Evolutionary conservation across 2,329 filamentous ascomycete species (phyloP).

Genomic region (Bipolaris zeicola): DNA sequence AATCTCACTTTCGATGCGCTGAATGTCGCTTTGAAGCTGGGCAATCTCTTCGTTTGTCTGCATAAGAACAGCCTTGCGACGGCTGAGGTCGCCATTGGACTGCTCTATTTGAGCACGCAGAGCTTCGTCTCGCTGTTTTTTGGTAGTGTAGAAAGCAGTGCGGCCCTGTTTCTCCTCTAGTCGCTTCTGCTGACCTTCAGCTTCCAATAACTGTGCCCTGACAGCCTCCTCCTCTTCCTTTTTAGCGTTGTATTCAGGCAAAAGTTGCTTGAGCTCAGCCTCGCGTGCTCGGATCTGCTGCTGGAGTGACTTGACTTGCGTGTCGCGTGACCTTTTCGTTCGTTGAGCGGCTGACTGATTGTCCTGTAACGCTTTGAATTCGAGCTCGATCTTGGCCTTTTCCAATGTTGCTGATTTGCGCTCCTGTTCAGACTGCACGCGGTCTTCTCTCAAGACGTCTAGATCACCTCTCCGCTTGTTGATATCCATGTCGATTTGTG

Average conservation of each 20-base stretch:
- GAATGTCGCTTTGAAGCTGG: constrained; percentile 72
- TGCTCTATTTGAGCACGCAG: constrained; percentile 81
- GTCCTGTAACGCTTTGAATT: constrained; percentile 80
- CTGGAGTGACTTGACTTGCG: constrained; percentile 74
- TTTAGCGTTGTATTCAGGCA: constrained; percentile 75
- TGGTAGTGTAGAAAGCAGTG: constrained; percentile 84
- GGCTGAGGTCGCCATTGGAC: constrained; percentile 74
- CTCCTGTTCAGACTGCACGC: constrained; percentile 86
- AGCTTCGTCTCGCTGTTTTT: constrained; percentile 84
- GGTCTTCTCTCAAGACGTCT: constrained; percentile 83
- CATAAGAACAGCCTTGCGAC: constrained; percentile 81
- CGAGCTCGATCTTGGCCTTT: constrained; percentile 84
- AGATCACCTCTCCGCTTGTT: constrained; percentile 80
- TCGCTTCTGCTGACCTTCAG: constrained; percentile 75
- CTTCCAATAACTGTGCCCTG: constrained; percentile 73
- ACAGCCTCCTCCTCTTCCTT: constrained; percentile 74
- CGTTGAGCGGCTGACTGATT: constrained; percentile 80
- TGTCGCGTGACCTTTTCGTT: constrained; percentile 70
- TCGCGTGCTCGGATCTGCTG: constrained; percentile 77
- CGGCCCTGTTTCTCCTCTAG: constrained; percentile 92
- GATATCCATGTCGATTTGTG: constrained; percentile 77
- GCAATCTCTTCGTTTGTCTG: constrained; percentile 83
- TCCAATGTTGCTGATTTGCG: constrained; percentile 79
- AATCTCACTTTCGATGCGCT: constrained; percentile 73
- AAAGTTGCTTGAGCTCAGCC: constrained; percentile 72